A percentile compares a stretch with the other conserved stretches of the same genome.
These are phyloP conservation scores for Botryosphaeria dothidea DNA, from an alignment of 2,329 filamentous ascomycete species.

Conservation along the genomic window DNA sequence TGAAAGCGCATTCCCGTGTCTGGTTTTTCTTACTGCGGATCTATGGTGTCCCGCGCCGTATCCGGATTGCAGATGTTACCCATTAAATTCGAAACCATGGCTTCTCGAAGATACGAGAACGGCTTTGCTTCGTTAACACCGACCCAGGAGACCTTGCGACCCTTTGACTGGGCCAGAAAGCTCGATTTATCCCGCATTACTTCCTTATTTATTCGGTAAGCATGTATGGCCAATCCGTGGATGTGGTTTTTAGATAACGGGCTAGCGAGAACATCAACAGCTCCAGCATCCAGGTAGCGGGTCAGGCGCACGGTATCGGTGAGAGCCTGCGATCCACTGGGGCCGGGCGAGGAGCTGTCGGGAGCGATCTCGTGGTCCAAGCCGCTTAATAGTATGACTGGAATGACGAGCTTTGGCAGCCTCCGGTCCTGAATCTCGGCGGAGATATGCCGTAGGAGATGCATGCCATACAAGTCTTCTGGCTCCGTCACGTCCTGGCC, in stretches of 20 bases:
- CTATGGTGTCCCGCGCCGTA: constrained; percentile 63
- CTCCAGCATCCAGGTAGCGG: constrained; percentile 80
- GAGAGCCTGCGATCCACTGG: constrained; percentile 38
- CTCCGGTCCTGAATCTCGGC: constrained; percentile 43
- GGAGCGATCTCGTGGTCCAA: constrained; percentile 32
- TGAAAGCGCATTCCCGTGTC: constrained; percentile 2
- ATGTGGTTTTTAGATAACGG: constrained; percentile 75
- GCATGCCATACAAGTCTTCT: constrained; percentile 45
- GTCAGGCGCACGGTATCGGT: constrained; percentile 59
- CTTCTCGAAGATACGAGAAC: constrained; percentile 85
- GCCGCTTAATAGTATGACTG: constrained; percentile 42
- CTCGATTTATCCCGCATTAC: constrained; percentile 72
- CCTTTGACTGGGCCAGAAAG: constrained; percentile 70
- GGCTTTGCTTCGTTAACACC: constrained; percentile 82
- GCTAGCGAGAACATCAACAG: constrained; percentile 79
- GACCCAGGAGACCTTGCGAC: constrained; percentile 88
- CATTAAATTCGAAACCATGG: constrained; percentile 92
- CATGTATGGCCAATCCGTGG: constrained; percentile 76
- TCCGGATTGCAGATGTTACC: constrained; percentile 78
- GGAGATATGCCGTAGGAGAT: constrained; percentile 42
- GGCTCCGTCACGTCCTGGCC: constrained; percentile 37
- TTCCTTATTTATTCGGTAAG: constrained; percentile 78
- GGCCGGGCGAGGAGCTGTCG: constrained; percentile 23
- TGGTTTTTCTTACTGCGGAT: constrained; percentile 54
- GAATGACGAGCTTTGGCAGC: constrained; percentile 42